Percentiles rank a stretch among this genome's conserved stretches.
Conservation (phyloP, 2,329 filamentous ascomycete genomes). For the Cytospora piceicola region DNA sequence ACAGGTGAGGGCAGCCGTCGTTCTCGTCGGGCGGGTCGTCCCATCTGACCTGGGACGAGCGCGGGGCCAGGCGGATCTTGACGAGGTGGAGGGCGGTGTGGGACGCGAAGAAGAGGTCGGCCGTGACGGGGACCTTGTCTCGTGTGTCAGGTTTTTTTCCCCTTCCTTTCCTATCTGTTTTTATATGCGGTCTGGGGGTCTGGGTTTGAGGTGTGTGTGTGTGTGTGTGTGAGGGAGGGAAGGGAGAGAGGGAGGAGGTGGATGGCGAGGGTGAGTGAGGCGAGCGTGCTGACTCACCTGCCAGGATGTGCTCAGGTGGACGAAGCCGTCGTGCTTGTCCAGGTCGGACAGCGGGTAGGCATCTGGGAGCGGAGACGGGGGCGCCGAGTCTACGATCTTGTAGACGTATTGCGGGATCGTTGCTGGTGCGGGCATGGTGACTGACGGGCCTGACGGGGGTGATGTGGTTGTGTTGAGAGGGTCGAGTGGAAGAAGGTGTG, state of each 20-base stretch:
- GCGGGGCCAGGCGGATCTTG: slow-evolving; percentile 55
- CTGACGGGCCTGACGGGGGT: not conserved
- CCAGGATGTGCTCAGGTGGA: slow-evolving; percentile 61
- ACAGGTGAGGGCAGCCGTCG: slow-evolving; percentile 61
- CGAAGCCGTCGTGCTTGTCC: slow-evolving; percentile 63
- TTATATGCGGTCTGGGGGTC: not conserved
- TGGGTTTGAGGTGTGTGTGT: not conserved
- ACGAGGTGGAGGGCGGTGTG: slow-evolving; percentile 51
- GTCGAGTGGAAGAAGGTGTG: not conserved
- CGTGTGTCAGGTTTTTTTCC: not conserved
- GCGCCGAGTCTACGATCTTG: slow-evolving; percentile 61
- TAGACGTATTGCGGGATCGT: slow-evolving; percentile 54
- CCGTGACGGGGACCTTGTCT: slow-evolving; percentile 51
- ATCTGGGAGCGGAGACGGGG: slow-evolving; percentile 56
- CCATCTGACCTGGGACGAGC: slow-evolving; percentile 55
- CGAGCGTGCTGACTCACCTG: slow-evolving; percentile 48
- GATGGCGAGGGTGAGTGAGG: not conserved
- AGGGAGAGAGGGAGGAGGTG: not conserved
- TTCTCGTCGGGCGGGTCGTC: slow-evolving; percentile 47
- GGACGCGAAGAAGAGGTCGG: slow-evolving; percentile 49
- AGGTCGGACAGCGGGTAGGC: slow-evolving; percentile 62
- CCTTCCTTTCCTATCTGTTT: too few relatives aligned
- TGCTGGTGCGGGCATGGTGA: slow-evolving; percentile 34
- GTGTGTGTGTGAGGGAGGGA: not conserved
- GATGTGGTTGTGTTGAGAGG: slow-evolving; percentile 7